A percentile compares a stretch with the other conserved stretches of the same genome.
Conservation (phyloP, 176 grass and related monocot genomes). For the Poa annua region DNA sequence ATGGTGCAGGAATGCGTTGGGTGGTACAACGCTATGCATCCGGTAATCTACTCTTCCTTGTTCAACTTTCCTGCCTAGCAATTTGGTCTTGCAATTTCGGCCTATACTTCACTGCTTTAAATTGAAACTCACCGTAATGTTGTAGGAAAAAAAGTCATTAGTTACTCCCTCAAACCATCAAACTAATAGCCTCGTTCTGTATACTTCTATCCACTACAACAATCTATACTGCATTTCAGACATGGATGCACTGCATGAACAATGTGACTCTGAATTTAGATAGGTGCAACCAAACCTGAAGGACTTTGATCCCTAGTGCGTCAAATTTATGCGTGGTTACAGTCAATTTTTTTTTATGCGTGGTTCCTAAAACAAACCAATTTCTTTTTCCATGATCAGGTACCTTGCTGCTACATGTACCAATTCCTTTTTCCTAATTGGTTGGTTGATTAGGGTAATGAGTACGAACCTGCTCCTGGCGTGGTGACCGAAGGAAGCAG, state of each 20-base stretch:
- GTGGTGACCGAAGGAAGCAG: background rate
- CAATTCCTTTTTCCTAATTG: background rate
- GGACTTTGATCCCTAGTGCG: no score
- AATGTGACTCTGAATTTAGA: background rate
- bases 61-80: background rate
- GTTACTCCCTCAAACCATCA: background rate
- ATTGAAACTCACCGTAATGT: background rate
- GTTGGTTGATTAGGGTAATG: background rate
- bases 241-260: background rate
- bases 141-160: background rate
- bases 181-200: background rate
- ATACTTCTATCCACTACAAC: background rate
- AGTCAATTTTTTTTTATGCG: no score
- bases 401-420: background rate
- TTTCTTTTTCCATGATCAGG: background rate
- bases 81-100: background rate
- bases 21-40: slow-evolving; percentile 12
- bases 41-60: background rate
- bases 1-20: background rate
- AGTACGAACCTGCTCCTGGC: slow-evolving; percentile 7
- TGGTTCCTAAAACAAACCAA: no score
- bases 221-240: background rate
- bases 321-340: background rate
- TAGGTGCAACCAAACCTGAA: background rate
- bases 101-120: background rate